A percentile compares a stretch with the other conserved stretches of the same genome.
phyloP scores from a whole-genome alignment of 208 protist species.

The Trypanosoma caninum region DNA sequence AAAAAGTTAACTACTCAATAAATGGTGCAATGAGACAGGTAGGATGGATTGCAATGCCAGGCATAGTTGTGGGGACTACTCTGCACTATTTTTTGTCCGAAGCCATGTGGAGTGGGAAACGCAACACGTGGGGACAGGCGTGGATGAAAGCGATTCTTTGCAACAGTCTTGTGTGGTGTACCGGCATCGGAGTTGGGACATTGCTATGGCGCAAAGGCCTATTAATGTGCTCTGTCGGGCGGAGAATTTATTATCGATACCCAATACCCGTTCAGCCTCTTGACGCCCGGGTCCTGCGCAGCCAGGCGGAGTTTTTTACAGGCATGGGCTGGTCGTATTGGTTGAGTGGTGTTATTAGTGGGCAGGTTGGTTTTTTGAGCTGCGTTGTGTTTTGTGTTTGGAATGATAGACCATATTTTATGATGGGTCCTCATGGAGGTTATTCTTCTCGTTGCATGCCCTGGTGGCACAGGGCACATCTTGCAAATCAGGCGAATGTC shows the following conservation, averaged over 20 bases:
- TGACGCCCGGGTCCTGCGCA: conserved; percentile 64
- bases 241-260: conserved; percentile 75
- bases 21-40: conserved; percentile 75
- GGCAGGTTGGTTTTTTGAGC: conserved; percentile 64
- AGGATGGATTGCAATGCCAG: conserved; percentile 62
- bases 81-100: conserved; percentile 83
- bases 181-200: conserved; percentile 49
- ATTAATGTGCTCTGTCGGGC: conserved; percentile 38
- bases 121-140: conserved; percentile 83
- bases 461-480: conserved; percentile 62
- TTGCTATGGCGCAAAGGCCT: conserved; percentile 67
- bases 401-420: conserved; percentile 69
- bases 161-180: conserved; percentile 56
- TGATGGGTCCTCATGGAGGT: conserved; percentile 79
- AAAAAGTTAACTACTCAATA: conserved; percentile 72
- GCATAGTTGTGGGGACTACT: conserved; percentile 59
- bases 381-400: conserved; percentile 66
- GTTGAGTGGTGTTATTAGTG: conserved; percentile 61
- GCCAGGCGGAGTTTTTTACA: conserved; percentile 50
- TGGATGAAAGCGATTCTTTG: conserved; percentile 81
- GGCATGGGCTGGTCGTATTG: conserved; percentile 89
- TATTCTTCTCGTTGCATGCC: conserved; percentile 79
- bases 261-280: conserved; percentile 71
- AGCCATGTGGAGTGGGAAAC: conserved; percentile 79
- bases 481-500: conserved; percentile 44